Base-by-base conservation (phyloP, 1,139 yeast genomes). In the Blastobotrys ciferrii region DNA sequence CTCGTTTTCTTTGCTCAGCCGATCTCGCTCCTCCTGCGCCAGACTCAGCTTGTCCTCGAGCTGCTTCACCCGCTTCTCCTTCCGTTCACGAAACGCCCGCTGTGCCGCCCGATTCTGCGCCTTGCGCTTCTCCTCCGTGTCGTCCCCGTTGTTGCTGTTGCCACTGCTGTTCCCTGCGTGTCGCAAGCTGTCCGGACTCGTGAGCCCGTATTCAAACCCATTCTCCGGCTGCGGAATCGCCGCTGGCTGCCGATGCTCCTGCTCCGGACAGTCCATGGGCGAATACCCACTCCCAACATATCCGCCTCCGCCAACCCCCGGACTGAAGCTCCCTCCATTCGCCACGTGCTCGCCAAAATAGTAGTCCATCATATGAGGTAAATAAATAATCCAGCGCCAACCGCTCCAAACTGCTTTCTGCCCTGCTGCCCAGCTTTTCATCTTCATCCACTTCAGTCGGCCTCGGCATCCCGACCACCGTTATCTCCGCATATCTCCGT, bases 91-190 rank as follows among this genome's bases (percentile, higher is more conserved):
- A 68, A 87, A 87, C 1, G 96, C 96, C 56, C 92, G 73, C 67
- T 87, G 96, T 0, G 96, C 95, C 3, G 92, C 94, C 59, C 96
- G 72, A 64, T 88, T 88, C 63, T 86, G 95, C 0, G 91, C 91
- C 63, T 83, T 87, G 46, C 86, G 76, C 63, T 80, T 81, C 56
- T 73, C 61, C 43, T 72, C 75, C 2, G 30, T 7, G 15, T 45
- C 42, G 18, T 14, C 43, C 13, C 40, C 40, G 18, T 36, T 13
- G 40, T 36, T 36, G 12, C 40, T 36, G 28, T 36, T 36, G 14
- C 40, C 28, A 14, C 40, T 36, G 14, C 11, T 18, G 40, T 23
- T 18, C n/a, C 28, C 40, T 36, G n/a, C 40, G 6, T 36, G 18
- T 18, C 12, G 25, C 4, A 17, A 14, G 9, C 9, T n/a, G 28